A percentile compares a stretch with the other conserved stretches of the same genome.
phyloP scores from a whole-genome alignment of 805 yeast species.

The Yarrowia divulgata region DNA sequence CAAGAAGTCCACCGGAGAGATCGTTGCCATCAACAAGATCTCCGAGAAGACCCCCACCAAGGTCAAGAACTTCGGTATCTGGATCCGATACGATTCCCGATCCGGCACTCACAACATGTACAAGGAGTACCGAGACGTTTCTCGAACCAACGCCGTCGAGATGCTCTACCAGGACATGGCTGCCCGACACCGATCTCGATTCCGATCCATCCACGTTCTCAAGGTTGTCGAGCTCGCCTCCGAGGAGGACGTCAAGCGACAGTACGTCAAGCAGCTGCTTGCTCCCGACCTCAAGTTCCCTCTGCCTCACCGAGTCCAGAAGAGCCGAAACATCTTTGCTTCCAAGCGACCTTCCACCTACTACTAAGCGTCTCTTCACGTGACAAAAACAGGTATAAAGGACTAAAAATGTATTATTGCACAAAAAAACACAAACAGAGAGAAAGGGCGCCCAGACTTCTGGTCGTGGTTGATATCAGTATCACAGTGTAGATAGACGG shows the following conservation, averaged over 20 bases:
- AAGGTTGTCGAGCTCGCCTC: conserved; percentile 99
- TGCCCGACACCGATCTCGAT: conserved; percentile 99
- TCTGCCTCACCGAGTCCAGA: conserved; percentile 98
- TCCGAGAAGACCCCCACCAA: conserved; percentile 96
- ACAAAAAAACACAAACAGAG: not conserved
- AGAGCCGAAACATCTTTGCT: conserved; percentile 86
- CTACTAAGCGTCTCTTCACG: conserved; percentile 66
- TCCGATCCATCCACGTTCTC: conserved; percentile 98
- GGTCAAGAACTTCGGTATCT: conserved; percentile 99
- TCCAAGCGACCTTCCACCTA: conserved; percentile 95
- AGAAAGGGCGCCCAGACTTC: not conserved
- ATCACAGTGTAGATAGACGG: not conserved
- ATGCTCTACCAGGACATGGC: conserved; percentile 99
- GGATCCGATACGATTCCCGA: conserved; percentile 99
- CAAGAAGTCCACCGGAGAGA: conserved; percentile 99
- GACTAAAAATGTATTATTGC: conserved; percentile 38
- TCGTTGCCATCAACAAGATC: conserved; percentile 90
- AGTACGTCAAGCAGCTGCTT: conserved; percentile 97
- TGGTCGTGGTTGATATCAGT: too few species aligned
- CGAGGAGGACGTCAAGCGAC: conserved; percentile 98
- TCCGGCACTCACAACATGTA: conserved; percentile 99
- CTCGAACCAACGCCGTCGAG: conserved; percentile 99
- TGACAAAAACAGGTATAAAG: conserved; percentile 3
- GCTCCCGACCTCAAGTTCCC: conserved; percentile 98
- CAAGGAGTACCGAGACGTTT: conserved; percentile 99